These are phyloP conservation scores for Lodderomyces beijingensis DNA, from an alignment of 1,139 yeast genomes.

Conservation along the genomic window DNA sequence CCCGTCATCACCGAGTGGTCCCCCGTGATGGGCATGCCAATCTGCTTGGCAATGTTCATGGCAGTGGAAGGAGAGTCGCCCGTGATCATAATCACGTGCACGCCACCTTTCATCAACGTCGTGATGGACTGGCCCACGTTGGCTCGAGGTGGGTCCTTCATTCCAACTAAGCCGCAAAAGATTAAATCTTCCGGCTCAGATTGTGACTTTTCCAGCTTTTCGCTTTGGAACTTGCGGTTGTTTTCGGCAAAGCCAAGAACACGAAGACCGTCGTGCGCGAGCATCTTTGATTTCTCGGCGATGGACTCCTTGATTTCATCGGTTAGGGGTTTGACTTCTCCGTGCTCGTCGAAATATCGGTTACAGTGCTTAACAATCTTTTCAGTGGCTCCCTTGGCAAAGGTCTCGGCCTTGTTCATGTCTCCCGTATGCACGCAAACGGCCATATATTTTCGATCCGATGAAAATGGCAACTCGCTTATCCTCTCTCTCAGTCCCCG, in stretches of 20 bases:
- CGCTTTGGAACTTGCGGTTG: slow-evolving; percentile 22
- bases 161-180: slow-evolving; percentile 84
- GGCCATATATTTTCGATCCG: slow-evolving; percentile 86
- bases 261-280: slow-evolving; percentile 84
- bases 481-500: slow-evolving; percentile 57
- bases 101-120: slow-evolving; percentile 82
- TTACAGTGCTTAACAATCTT: slow-evolving; percentile 61
- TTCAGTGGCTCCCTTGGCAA: slow-evolving; percentile 89
- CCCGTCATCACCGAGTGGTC: slow-evolving; percentile 76
- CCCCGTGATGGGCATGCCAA: slow-evolving; percentile 80
- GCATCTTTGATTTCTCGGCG: slow-evolving; percentile 50
- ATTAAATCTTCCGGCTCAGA: slow-evolving; percentile 51
- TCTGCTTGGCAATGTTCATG: slow-evolving; percentile 78
- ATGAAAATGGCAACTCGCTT: slow-evolving; percentile 80
- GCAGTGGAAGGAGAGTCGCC: slow-evolving; percentile 98
- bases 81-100: slow-evolving; percentile 93
- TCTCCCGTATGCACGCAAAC: slow-evolving; percentile 62
- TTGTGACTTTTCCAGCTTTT: slow-evolving; percentile 21
- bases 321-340: slow-evolving; percentile 50
- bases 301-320: slow-evolving; percentile 45
- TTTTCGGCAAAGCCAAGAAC: slow-evolving; percentile 76
- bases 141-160: slow-evolving; percentile 96
- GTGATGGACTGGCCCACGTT: slow-evolving; percentile 72
- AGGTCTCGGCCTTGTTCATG: slow-evolving; percentile 50
- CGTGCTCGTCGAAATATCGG: slow-evolving; percentile 54